These are phyloP conservation scores for Aspergillus pseudoglaucus DNA, from an alignment of 2,329 filamentous ascomycete species.

Conservation along the genomic window DNA sequence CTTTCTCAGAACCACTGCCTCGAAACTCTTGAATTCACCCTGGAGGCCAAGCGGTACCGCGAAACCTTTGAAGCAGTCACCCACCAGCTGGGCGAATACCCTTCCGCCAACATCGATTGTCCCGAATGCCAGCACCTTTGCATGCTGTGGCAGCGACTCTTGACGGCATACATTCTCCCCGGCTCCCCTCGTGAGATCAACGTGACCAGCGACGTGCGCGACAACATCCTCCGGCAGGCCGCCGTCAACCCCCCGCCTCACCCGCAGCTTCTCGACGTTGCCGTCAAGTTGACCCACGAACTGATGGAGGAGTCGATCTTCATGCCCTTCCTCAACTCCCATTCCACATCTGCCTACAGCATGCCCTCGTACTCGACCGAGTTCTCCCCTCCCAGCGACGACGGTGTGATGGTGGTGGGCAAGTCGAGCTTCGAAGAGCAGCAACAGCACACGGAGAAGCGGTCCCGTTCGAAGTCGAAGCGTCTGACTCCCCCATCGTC, in stretches of 20 bases:
- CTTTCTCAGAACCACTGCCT: constrained; percentile 95
- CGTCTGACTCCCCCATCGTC: constrained; percentile 29
- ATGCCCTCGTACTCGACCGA: constrained; percentile 39
- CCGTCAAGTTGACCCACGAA: constrained; percentile 84
- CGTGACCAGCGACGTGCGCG: constrained; percentile 75
- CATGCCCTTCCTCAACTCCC: constrained; percentile 77
- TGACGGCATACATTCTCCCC: constrained; percentile 83
- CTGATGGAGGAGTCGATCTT: constrained; percentile 96
- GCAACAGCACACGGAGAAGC: constrained; percentile 16
- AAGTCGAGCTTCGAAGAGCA: constrained; percentile 23
- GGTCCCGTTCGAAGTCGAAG: constrained; percentile 19
- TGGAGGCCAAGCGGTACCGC: constrained; percentile 83
- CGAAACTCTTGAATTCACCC: constrained; percentile 92
- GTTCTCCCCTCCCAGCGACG: constrained; percentile 27
- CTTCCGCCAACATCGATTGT: constrained; percentile 40
- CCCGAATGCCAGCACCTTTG: constrained; percentile 63
- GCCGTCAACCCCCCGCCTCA: constrained; percentile 57
- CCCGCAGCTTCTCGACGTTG: constrained; percentile 70
- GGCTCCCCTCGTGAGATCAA: constrained; percentile 86
- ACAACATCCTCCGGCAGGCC: constrained; percentile 64
- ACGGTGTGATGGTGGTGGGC: constrained; percentile 27
- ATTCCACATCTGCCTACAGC: constrained; percentile 45
- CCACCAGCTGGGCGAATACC: constrained; percentile 38
- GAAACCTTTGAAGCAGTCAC: constrained; percentile 58
- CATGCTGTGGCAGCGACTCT: constrained; percentile 77